phyloP scores from a whole-genome alignment of 352 stramenopile genomes.

The Phytopythium kandeliae region DNA sequence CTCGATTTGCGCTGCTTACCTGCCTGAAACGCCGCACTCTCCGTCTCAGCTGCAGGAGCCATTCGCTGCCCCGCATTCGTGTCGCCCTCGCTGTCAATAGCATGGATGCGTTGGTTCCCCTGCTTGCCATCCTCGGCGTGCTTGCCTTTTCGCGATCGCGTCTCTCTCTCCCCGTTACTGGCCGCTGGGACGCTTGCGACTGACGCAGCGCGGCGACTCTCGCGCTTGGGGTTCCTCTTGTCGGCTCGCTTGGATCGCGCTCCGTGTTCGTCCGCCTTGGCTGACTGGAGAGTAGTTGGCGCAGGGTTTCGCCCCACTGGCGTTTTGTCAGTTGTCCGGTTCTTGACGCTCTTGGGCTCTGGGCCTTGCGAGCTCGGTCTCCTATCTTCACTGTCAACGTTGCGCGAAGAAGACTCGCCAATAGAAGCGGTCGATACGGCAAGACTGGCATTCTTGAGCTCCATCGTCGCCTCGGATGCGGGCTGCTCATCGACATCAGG shows the following conservation, averaged over 20 bases:
- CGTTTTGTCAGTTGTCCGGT: background rate
- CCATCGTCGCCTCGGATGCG: background rate
- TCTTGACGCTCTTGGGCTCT: background rate
- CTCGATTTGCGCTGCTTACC: no score
- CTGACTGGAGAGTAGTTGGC: background rate
- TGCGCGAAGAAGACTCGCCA: no score
- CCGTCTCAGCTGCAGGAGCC: background rate
- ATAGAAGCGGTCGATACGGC: background rate
- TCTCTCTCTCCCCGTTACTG: background rate
- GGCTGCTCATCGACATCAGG: background rate
- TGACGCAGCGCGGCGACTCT: background rate
- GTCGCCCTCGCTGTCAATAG: background rate
- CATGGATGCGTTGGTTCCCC: background rate
- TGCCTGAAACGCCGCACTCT: no score
- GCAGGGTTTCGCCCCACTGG: background rate
- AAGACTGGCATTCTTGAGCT: background rate
- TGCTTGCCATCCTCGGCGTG: background rate
- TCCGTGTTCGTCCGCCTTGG: background rate
- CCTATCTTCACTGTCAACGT: background rate
- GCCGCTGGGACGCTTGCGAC: background rate
- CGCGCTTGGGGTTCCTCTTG: background rate
- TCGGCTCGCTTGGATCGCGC: background rate
- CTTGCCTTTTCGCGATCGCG: background rate
- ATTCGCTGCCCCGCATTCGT: background rate
- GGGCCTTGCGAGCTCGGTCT: background rate